Evolutionary conservation across 352 stramenopile genomes (phyloP), one percentile per base, ranked within the genome.

Genomic region (Peronospora belbahrii): DNA sequence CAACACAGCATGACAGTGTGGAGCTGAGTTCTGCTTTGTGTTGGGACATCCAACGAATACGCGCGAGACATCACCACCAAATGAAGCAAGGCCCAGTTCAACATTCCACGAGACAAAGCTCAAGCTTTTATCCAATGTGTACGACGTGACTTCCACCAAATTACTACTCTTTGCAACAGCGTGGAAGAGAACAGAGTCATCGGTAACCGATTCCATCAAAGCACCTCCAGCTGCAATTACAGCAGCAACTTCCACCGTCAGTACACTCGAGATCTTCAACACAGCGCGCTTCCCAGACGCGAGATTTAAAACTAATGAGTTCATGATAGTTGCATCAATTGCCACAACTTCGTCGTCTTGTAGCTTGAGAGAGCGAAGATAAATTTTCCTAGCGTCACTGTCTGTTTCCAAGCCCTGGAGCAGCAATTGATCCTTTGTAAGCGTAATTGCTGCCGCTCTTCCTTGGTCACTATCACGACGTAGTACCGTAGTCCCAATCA

Each of bases 171-270:
- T 55, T 3, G 56, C 37, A 4, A 56, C 41, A 27, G 66, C 65
- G 43, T 85, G 71, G 58, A 88, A 85, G 4, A 91, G 39, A 30
- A 66, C 65, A 8, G 45, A 52, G 33, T 81, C 72, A 24, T 85
- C 67, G 1, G 59, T 84, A 19, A 73, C 40, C 11, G 79, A 86
- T 43, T 79, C 70, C 37, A 70, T 56, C 7, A 90, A 28, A 23
- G 58, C 40, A 37, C 75, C 75, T 22, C 57, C 62, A 20, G 54
- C 54, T 8, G 57, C 43, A 11, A 90, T 47, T 13, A 80, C 44
- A 9, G 62, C 52, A 37, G 55, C 48, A 6, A 82, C 57, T 25
- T 79, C 41, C 11, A 82, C 42, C 6, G 42, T 44, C 24, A 87
- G 40, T 24, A 56, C 59, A 4, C 44, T 32, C 28, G 67, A 54